Percentiles rank a stretch among this genome's conserved stretches.
These are phyloP conservation scores for Globisporangium iwayamae DNA, from an alignment of 352 stramenopile species.

Conservation along the genomic window DNA sequence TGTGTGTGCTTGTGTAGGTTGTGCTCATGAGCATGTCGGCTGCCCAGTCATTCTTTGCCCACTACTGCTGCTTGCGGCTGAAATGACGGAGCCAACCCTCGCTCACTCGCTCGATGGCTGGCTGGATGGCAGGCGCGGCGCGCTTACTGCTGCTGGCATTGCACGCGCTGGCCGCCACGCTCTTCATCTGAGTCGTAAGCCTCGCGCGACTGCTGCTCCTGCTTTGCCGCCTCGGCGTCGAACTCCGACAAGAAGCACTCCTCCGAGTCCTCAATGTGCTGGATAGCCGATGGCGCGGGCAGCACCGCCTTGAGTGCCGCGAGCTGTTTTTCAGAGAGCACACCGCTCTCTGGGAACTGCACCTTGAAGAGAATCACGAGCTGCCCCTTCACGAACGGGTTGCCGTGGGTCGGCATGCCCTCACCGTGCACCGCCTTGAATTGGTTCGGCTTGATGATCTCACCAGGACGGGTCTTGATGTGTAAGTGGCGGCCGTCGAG, in stretches of 20 bases:
- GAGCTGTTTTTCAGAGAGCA: conserved; percentile 84
- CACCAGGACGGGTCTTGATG: conserved; percentile 90
- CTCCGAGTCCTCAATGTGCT: conserved; percentile 49
- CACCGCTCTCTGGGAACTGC: conserved; percentile 91
- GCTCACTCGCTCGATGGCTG: background rate
- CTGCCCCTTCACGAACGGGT: conserved; percentile 97
- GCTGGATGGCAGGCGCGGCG: background rate
- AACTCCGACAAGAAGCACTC: conserved; percentile 91
- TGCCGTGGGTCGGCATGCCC: conserved; percentile 97
- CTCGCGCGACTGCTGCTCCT: conserved; percentile 62
- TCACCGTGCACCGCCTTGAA: conserved; percentile 95
- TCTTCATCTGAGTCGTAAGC: conserved; percentile 93
- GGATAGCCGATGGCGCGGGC: conserved; percentile 46
- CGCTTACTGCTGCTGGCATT: conserved; percentile 89
- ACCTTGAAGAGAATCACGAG: conserved; percentile 98
- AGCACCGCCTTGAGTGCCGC: conserved; percentile 63
- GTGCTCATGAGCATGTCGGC: background rate
- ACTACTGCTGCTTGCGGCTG: background rate
- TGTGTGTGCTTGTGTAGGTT: background rate
- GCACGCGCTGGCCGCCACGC: conserved; percentile 84
- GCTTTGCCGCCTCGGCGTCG: conserved; percentile 88
- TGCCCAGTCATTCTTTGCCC: background rate
- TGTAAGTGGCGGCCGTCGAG: conserved; percentile 90
- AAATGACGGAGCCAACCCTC: background rate
- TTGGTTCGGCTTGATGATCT: conserved; percentile 92